Evolutionary conservation across 2,329 filamentous ascomycete genomes (phyloP), one percentile per base, ranked within the genome.

Genomic region (Didymella pinodella): DNA sequence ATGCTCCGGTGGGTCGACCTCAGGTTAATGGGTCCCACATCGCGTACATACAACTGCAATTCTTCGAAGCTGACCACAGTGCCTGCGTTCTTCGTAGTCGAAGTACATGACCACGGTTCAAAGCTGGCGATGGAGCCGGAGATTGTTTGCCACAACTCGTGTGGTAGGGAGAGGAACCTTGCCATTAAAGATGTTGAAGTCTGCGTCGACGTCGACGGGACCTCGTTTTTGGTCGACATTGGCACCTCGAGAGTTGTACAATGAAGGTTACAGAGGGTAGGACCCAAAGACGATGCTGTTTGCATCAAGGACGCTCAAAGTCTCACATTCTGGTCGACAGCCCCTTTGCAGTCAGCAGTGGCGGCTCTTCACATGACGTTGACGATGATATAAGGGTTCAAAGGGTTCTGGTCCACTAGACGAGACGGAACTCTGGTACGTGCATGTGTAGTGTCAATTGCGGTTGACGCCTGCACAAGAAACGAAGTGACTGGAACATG

Each of bases 381-480:
- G 40, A 56, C 31, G 53, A 56, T 56, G 40, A 56, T 56, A 49
- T 45, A 56, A 56, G 53, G 31, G 29, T 45, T 26, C 28, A 38
- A 31, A 22, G 11, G 14, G 38, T 12, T 38, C n/a, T 50, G 46
- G 46, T 56, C 25, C 46, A 50, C 53, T 56, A 56, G 38, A 45
- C 20, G 36, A 36, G 29, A 38, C 45, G 52, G 45, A 29, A 45
- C 52, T 14, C 34, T 20, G 8, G 18, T 50, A 56, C 40, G 20
- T 31, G 34, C 54, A 51, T 41, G n/a, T 16, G 20, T 43, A 53
- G 47, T 31, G 34, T 32, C 26, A 32, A 29, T n/a, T n/a, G 16
- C 2, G 12, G 20, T 2, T 29, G 8, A 16, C 10, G 14, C 2
- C 41, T 16, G 7, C 7, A 10, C 22, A 14, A 44, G 25, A 8